Evolutionary conservation across 1,284 basidiomycete genomes (phyloP).

Genomic region (Sanghuangporus sanghuang): DNA sequence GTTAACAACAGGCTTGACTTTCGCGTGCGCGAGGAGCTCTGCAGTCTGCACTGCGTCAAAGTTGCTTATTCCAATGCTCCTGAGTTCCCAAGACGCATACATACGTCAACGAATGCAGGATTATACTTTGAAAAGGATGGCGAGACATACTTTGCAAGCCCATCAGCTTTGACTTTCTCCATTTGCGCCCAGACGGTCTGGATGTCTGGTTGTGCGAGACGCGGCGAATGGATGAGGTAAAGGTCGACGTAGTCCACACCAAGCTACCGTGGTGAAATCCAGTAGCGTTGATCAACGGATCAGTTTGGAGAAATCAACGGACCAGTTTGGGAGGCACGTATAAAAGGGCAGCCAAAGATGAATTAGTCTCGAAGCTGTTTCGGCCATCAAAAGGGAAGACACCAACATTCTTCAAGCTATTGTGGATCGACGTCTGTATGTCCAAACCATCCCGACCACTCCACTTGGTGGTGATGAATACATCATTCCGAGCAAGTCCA

Average conservation of each 20-base stretch:
- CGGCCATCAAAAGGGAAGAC: conserved; percentile 2
- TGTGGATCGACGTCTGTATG: conserved; percentile 47
- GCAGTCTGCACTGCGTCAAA: conserved; percentile 54
- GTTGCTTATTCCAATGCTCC: conserved; percentile 77
- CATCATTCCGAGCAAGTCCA: conserved; percentile 37
- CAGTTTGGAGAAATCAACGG: no score
- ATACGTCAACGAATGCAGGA: neutral
- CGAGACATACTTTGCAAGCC: conserved; percentile 46
- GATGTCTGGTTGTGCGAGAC: conserved; percentile 45
- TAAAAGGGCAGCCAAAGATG: neutral
- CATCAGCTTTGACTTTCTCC: conserved; percentile 51
- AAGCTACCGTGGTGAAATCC: conserved; percentile 34
- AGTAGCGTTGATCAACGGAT: neutral
- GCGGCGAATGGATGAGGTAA: conserved; percentile 62
- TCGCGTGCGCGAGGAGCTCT: conserved; percentile 48
- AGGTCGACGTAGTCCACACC: conserved; percentile 65
- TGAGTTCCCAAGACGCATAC: conserved; percentile 22
- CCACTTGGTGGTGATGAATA: conserved; percentile 57
- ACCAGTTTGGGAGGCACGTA: no score
- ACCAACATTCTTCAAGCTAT: conserved; percentile 53
- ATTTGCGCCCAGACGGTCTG: conserved; percentile 57
- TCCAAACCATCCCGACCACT: conserved; percentile 48
- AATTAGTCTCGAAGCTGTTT: neutral
- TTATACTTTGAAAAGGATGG: neutral
- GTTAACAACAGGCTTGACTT: conserved; percentile 63